These are phyloP conservation scores for Cordia subcordata DNA, from an alignment of 257 asterid genomes.

Conservation along the genomic window DNA sequence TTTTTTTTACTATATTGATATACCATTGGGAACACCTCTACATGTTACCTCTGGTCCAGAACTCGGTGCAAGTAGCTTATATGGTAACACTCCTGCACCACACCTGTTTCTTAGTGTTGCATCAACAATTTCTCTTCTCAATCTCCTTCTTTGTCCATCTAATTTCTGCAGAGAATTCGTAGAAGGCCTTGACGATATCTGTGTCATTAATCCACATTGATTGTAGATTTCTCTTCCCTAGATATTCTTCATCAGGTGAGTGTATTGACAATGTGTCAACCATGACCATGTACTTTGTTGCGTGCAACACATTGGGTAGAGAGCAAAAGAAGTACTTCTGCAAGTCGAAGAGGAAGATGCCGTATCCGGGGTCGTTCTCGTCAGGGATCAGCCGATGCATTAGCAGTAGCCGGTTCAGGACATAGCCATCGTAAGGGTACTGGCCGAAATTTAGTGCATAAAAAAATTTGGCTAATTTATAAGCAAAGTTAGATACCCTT, in stretches of 20 bases:
- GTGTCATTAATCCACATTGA: slow-evolving; percentile 88
- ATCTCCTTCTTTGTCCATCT: slow-evolving; percentile 67
- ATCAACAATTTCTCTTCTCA: slow-evolving; percentile 51
- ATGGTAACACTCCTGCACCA: slow-evolving; percentile 94
- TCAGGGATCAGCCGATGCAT: slow-evolving; percentile 78
- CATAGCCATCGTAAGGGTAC: slow-evolving; percentile 92
- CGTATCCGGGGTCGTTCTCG: slow-evolving; percentile 65
- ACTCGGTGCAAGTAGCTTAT: slow-evolving; percentile 84
- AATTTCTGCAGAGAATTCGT: slow-evolving; percentile 64
- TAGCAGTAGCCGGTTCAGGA: slow-evolving; percentile 89
- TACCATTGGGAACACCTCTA: slow-evolving; percentile 93
- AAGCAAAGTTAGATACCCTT: too few species aligned
- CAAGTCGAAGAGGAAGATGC: slow-evolving; percentile 57
- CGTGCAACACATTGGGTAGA: slow-evolving; percentile 78
- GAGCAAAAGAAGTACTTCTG: slow-evolving; percentile 74
- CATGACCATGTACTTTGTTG: slow-evolving; percentile 93
- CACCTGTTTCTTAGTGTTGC: slow-evolving; percentile 55
- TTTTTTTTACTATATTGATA: slow-evolving; percentile 54
- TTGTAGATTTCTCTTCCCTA: slow-evolving; percentile 73
- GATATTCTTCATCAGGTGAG: slow-evolving; percentile 88
- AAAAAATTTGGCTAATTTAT: too few species aligned
- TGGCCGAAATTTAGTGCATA: slow-evolving; percentile 91
- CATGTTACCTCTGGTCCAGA: slow-evolving; percentile 94
- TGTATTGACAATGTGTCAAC: slow-evolving; percentile 87
- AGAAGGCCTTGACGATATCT: slow-evolving; percentile 50